Evolutionary conservation across 108 stramenopile species (phyloP).

Genomic region (Skeletonema costatum): DNA sequence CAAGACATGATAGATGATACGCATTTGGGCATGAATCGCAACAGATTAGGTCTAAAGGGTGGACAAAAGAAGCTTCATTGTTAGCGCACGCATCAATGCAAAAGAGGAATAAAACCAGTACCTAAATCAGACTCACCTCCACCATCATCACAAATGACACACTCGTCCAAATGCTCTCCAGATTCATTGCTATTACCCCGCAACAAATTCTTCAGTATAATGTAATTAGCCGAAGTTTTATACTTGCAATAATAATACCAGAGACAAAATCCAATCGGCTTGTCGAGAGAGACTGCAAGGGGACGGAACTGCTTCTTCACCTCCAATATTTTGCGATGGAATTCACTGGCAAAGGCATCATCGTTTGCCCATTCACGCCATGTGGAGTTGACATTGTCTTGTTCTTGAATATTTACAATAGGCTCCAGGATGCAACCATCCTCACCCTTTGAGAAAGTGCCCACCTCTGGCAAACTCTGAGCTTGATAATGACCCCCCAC

Average conservation of each 20-base stretch:
- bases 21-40: slow-evolving; percentile 21
- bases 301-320: slow-evolving; percentile 19
- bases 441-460: neutral
- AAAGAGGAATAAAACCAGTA: neutral
- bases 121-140: slow-evolving; percentile 12
- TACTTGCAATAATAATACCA: slow-evolving; percentile 46
- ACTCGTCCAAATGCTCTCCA: slow-evolving; percentile 12
- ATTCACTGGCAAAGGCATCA: slow-evolving; percentile 9
- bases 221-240: slow-evolving; percentile 19
- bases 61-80: neutral
- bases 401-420: neutral
- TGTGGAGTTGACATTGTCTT: neutral
- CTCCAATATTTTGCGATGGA: slow-evolving; percentile 27
- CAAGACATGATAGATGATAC: slow-evolving; percentile 12
- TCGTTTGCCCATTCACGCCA: slow-evolving; percentile 28
- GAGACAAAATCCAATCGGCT: slow-evolving; percentile 33
- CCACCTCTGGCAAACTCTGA: neutral
- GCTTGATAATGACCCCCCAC: neutral
- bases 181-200: neutral
- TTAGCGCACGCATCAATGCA: neutral
- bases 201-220: slow-evolving; percentile 6
- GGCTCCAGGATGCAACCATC: neutral
- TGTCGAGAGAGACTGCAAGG: slow-evolving; percentile 11
- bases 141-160: slow-evolving; percentile 29
- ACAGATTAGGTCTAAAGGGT: slow-evolving; percentile 12